Evolutionary conservation across 495 filamentous ascomycete genomes (phyloP), one percentile per base, ranked within the genome.

Genomic region (Podospora conica): DNA sequence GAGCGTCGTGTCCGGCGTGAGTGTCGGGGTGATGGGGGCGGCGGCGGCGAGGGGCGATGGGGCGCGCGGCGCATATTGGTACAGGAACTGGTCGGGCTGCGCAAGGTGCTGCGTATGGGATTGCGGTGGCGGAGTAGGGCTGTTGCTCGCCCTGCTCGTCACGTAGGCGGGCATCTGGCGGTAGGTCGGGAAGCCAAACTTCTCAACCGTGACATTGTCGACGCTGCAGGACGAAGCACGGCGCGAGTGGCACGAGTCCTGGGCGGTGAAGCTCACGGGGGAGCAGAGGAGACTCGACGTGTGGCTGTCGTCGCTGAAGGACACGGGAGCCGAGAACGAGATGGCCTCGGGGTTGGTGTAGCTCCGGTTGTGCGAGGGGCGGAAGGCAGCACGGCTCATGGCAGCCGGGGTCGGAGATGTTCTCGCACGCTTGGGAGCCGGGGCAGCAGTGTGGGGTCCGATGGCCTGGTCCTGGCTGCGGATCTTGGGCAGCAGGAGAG

Each of bases 401-500:
- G 68, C 58, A 2, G 64, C 64, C 20, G 75, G 75, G n/a, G 69
- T 64, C 27, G 78, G 69, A 18, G 74, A 75, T 48, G 74, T 78
- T 68, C 74, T 76, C 54, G 73, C 70, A 60, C 80, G 78, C 74
- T 82, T 81, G 31, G 76, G 69, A 23, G 77, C 70, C 54, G 73
- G 73, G 22, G 73, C 68, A 53, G 67, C 60, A 10, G 60, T 62
- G 27, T 70, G 66, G 25, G 77, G 75, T 48, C 71, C 73, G 65
- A 93, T 84, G 61, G 87, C 81, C 79, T 93, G 88, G 79, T 96
- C 93, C 75, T 96, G 91, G 66, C 85, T 85, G 58, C 93, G 85
- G 77, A 96, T 91, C 82, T 91, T 93, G 65, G 93, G 93, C 27
- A 97, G 82, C 61, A 97, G 83, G 27, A 90, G 80, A 33, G 92